Percentiles rank a stretch among this genome's conserved stretches.
Evolutionary conservation across 2,329 filamentous ascomycete genomes (phyloP).

Genomic region (Escovopsis sp.): DNA sequence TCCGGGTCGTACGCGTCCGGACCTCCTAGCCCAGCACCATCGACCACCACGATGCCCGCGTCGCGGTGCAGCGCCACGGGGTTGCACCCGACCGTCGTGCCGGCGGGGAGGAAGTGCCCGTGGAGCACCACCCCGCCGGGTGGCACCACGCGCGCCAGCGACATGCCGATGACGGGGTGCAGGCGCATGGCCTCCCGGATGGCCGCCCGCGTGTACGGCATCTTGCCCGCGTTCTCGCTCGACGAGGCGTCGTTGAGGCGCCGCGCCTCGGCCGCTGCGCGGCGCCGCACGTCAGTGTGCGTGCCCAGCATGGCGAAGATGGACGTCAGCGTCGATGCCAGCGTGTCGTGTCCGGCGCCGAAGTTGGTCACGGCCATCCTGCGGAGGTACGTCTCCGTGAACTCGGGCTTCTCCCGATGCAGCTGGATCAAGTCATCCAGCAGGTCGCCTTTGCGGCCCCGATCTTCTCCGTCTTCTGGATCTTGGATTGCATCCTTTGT

Average conservation of each 20-base stretch:
- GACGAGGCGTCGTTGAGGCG: conserved; percentile 2
- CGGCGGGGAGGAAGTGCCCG: conserved; percentile 24
- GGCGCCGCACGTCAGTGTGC: conserved; percentile 17
- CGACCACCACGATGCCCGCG: conserved; percentile 28
- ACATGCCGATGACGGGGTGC: conserved; percentile 35
- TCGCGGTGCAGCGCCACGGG: conserved; percentile 35
- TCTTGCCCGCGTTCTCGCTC: conserved; percentile 10
- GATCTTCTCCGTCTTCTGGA: background rate
- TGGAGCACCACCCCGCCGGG: conserved; percentile 20
- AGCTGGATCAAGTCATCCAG: conserved; percentile 31
- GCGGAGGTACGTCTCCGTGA: conserved; percentile 31
- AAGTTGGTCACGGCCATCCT: conserved; percentile 40
- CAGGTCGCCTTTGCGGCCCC: conserved; percentile 24
- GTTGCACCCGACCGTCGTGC: conserved; percentile 35
- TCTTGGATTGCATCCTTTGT: background rate
- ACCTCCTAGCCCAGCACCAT: too few relatives aligned
- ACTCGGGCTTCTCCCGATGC: conserved; percentile 28
- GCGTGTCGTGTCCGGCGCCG: conserved; percentile 38
- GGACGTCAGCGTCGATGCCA: conserved; percentile 36
- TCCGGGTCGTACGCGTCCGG: conserved; percentile 28
- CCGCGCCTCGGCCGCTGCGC: conserved; percentile 20
- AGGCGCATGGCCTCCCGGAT: conserved; percentile 37
- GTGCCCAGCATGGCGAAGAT: conserved; percentile 31
- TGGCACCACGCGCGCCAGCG: conserved; percentile 31
- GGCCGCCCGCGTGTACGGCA: conserved; percentile 26